Evolutionary conservation across 441 rosid species (phyloP).

Genomic region (Cnidoscolus chayamansa): DNA sequence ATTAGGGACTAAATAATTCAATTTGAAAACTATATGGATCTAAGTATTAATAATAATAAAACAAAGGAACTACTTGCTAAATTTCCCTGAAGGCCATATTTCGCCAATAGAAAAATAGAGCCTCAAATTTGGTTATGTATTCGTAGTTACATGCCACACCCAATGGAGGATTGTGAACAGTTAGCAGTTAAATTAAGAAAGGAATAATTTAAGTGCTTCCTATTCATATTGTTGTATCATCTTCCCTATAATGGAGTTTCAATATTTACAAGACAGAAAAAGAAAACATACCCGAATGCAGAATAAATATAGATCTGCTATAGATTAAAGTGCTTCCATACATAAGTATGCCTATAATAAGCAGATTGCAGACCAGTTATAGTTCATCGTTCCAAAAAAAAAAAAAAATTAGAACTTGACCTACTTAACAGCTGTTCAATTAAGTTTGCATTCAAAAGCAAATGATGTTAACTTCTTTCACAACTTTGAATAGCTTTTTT

Average conservation of each 20-base stretch:
- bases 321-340: too few species aligned
- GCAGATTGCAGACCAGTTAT: too few species aligned
- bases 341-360: too few species aligned
- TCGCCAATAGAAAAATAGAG: background rate
- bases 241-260: background rate
- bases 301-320: too few species aligned
- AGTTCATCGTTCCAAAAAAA: too few species aligned
- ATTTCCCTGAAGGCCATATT: too few species aligned
- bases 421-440: background rate
- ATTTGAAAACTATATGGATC: too few species aligned
- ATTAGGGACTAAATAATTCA: too few species aligned
- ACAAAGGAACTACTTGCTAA: background rate
- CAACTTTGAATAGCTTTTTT: slow-evolving; percentile 7
- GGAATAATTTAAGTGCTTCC: too few species aligned
- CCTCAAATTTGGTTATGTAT: background rate
- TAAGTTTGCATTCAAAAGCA: background rate
- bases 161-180: background rate
- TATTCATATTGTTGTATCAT: background rate
- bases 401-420: background rate
- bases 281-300: background rate
- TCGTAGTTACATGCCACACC: background rate
- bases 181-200: too few species aligned
- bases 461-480: background rate
- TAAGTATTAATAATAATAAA: too few species aligned
- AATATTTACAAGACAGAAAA: background rate